A percentile compares a stretch with the other conserved stretches of the same genome.
Conservation (phyloP, 2,329 filamentous ascomycete species). For the Diplodia mutila region DNA sequence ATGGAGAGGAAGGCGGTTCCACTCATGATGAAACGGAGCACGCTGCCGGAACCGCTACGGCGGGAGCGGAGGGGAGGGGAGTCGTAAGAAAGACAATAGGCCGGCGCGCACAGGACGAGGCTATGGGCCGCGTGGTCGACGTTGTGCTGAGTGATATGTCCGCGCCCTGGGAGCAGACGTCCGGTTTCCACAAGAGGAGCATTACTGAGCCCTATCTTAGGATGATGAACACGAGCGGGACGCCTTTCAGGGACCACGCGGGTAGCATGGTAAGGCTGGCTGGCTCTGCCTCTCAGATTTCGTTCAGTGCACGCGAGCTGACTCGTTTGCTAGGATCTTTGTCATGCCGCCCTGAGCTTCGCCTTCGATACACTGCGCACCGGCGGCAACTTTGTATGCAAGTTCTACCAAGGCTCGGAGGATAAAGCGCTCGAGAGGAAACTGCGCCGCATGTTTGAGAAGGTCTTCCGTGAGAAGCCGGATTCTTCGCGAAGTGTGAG, state of each 20-base stretch:
- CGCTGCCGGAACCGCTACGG: not conserved
- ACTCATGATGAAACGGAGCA: conserved; percentile 17
- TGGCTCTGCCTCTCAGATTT: no score
- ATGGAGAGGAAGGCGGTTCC: conserved; percentile 30
- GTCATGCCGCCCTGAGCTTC: conserved; percentile 81
- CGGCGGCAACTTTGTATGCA: conserved; percentile 92
- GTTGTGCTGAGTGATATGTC: conserved; percentile 99
- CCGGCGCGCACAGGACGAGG: conserved; percentile 41
- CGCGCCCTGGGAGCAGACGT: conserved; percentile 86
- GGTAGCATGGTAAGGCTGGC: conserved; percentile 82
- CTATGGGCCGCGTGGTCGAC: conserved; percentile 70
- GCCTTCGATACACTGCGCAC: conserved; percentile 78
- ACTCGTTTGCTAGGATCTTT: conserved; percentile 72
- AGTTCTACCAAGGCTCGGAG: conserved; percentile 92
- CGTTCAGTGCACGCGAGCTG: not conserved
- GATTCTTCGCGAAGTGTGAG: conserved; percentile 84
- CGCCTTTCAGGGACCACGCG: conserved; percentile 81
- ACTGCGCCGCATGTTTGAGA: conserved; percentile 75
- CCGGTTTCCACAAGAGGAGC: conserved; percentile 80
- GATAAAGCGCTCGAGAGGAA: conserved; percentile 78
- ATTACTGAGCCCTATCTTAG: conserved; percentile 95
- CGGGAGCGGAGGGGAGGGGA: conserved; percentile 17
- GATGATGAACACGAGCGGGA: conserved; percentile 99
- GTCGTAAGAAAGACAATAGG: conserved; percentile 34
- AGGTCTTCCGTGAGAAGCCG: conserved; percentile 86